These are phyloP conservation scores for Peltaster fructicola DNA, from an alignment of 2,329 filamentous ascomycete genomes.

Conservation along the genomic window DNA sequence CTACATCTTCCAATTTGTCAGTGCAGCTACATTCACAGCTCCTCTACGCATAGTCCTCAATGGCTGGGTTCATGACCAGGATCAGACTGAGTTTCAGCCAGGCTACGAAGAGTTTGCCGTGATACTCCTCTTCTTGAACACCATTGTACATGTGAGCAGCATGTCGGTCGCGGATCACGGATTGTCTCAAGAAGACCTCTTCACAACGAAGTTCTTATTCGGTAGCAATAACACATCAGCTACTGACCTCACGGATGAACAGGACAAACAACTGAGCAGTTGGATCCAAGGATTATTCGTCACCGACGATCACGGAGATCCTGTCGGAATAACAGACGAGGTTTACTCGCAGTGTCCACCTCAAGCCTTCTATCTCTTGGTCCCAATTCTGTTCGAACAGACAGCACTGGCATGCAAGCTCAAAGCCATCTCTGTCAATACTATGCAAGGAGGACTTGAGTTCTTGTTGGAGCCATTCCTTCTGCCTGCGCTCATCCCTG, in stretches of 20 bases:
- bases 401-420: conserved; percentile 53
- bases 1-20: conserved; percentile 59
- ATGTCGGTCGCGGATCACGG: conserved; percentile 47
- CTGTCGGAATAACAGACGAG: conserved; percentile 56
- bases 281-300: conserved; percentile 70
- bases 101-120: conserved; percentile 76
- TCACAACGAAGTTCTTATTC: conserved; percentile 51
- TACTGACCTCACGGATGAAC: conserved; percentile 48
- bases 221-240: no score
- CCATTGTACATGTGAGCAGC: conserved; percentile 59
- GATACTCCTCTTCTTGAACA: conserved; percentile 54
- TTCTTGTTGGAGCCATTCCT: conserved; percentile 67
- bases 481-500: conserved; percentile 59
- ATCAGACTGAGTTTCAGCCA: conserved; percentile 66
- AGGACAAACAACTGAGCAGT: conserved; percentile 45
- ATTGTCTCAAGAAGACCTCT: conserved; percentile 41
- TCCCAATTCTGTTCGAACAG: conserved; percentile 60
- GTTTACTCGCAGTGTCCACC: conserved; percentile 67
- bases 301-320: conserved; percentile 37
- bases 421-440: conserved; percentile 48
- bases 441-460: conserved; percentile 57
- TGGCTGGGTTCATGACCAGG: conserved; percentile 65
- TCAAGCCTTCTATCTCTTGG: conserved; percentile 64
- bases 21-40: conserved; percentile 48
- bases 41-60: conserved; percentile 62